Evolutionary conservation across 2,329 filamentous ascomycete species (phyloP), one percentile per base, ranked within the genome.

Genomic region (Plenodomus biglobosus): DNA sequence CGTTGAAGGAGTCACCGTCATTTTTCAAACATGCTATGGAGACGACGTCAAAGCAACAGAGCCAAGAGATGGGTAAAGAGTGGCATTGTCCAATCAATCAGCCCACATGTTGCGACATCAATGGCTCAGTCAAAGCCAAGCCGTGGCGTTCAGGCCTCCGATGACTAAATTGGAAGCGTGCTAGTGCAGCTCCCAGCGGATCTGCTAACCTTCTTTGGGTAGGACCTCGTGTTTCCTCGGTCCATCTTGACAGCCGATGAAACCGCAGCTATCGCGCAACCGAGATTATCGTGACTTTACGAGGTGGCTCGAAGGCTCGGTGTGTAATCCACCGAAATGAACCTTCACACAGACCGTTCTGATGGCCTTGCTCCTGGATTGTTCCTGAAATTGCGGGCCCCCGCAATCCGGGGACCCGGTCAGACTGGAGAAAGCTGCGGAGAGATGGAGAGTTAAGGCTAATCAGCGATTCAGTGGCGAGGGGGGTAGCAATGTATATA

Each of bases 381-480:
- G 27, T 8, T 15, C 27, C 27, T 32, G 27, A 11, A 32, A 8
- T 32, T 15, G 27, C 6, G 27, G 27, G 15, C 38, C 51, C 53
- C 57, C 60, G 50, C 53, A 56, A 55, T 46, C 56, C 46, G 50
- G 60, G 53, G 46, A 48, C 39, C 45, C 44, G 37, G 41, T 49
- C 30, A 21, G 24, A n/a, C 35, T 46, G 46, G 35, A 40, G 42
- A 17, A 59, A 53, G 57, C 44, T 64, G 62, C 58, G 63, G 59
- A 61, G 57, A 64, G 37, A 48, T 50, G 50, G 53, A 53, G 53
- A 58, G 48, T 37, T 8, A 50, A 56, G 59, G 55, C 55, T 64
- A 61, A 58, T 30, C 50, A 51, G 44, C 40, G 42, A 43, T 38
- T 22, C 32, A 4, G 27, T 8, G 27, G 27, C 27, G 15, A 32